Conservation (phyloP, 768 basidiomycete genomes). For the Vishniacozyma victoriae region DNA sequence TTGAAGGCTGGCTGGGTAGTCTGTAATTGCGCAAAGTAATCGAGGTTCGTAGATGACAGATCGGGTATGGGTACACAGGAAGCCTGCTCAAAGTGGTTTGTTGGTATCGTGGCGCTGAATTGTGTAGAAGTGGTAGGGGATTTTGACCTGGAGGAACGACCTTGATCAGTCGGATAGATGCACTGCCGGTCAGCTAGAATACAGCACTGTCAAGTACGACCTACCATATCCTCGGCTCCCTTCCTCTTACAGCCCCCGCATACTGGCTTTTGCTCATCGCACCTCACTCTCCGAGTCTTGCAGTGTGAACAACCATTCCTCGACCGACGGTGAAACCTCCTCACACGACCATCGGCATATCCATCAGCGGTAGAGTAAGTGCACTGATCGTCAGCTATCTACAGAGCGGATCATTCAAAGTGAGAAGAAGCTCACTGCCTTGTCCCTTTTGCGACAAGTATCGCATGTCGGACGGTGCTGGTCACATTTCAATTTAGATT, state of each 20-base stretch:
- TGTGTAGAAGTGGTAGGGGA: not conserved
- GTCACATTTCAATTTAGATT: not conserved
- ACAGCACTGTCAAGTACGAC: not conserved
- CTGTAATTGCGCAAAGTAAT: too few species aligned
- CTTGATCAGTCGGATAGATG: not conserved
- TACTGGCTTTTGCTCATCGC: constrained; percentile 2
- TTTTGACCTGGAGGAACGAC: not conserved
- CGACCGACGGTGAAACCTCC: constrained; percentile 3
- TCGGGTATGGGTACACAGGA: not conserved
- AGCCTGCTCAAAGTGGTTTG: not conserved
- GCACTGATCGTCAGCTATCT: not conserved
- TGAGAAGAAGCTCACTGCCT: not conserved
- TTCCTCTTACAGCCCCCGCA: constrained; percentile 6
- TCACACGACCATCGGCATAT: not conserved
- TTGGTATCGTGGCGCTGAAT: not conserved
- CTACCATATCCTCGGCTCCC: constrained; percentile 1
- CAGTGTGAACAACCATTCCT: constrained; percentile 8
- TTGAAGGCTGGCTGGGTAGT: too few species aligned
- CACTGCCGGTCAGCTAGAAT: not conserved
- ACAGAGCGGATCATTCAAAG: not conserved
- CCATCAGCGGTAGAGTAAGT: not conserved
- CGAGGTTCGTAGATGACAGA: not conserved
- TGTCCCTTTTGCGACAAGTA: not conserved
- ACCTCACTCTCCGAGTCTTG: constrained; percentile 4
- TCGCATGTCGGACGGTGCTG: not conserved